Percentiles rank a stretch among this genome's conserved stretches.
Conservation (phyloP, 169 alveolate genomes). For the Perkinsus marinus region DNA sequence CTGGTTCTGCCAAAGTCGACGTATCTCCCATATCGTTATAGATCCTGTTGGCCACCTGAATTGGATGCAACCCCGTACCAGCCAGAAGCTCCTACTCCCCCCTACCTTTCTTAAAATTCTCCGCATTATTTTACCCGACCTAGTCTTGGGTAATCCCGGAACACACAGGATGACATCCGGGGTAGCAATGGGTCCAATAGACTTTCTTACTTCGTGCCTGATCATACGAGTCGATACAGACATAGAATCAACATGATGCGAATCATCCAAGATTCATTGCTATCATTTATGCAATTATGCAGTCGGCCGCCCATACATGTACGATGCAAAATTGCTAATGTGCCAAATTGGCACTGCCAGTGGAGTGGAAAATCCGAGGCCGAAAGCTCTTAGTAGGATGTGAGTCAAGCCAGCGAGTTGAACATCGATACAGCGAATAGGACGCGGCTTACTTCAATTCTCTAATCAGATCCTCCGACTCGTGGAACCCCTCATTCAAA, state of each 20-base stretch:
- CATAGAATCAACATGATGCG: too few species aligned
- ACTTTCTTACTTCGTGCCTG: slow-evolving; percentile 37
- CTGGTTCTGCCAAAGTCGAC: slow-evolving; percentile 33
- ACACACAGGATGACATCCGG: slow-evolving; percentile 47
- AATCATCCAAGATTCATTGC: too few species aligned
- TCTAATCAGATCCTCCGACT: background rate
- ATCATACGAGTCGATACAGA: too few species aligned
- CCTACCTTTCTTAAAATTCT: slow-evolving; percentile 67
- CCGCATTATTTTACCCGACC: slow-evolving; percentile 81
- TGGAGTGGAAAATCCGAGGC: too few species aligned
- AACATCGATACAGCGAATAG: too few species aligned
- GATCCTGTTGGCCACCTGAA: slow-evolving; percentile 8
- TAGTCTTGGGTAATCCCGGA: slow-evolving; percentile 71
- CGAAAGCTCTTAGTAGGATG: too few species aligned
- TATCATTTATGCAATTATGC: too few species aligned
- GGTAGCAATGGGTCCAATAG: slow-evolving; percentile 80
- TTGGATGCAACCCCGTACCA: slow-evolving; percentile 36
- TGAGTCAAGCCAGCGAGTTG: too few species aligned
- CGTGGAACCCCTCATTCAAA: slow-evolving; percentile 31
- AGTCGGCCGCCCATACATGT: too few species aligned
- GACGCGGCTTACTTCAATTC: background rate
- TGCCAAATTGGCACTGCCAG: too few species aligned
- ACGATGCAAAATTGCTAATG: too few species aligned
- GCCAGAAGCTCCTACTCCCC: slow-evolving; percentile 46
- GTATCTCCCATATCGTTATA: slow-evolving; percentile 28